Evolutionary conservation across 225 moss, liverwort and hornwort genomes (phyloP), one percentile per base, ranked within the genome.

Genomic region (Takakia lepidozioides): DNA sequence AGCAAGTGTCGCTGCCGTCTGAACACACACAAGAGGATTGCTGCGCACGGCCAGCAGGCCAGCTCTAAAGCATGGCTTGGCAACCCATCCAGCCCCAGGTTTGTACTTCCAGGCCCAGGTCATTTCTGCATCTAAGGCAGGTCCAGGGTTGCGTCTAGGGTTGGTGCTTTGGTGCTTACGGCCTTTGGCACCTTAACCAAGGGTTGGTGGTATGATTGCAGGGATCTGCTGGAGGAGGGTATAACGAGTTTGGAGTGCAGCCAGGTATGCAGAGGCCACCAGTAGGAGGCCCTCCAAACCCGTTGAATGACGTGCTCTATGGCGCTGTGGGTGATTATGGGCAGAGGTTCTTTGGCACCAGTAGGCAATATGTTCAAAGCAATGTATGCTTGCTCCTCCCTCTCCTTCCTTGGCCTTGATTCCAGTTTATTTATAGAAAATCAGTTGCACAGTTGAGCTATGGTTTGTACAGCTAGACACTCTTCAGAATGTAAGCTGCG

Each of bases 321-420:
- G 88, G 93, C 26, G 81, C 88, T 27, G 67, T 69, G 10, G 78
- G 88, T 25, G 93, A 85, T 10, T 52, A 88, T 19, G 53, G 86
- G 47, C 76, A 80, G 22, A 85, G 80, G 19, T 87, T 84, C 19
- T 65, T 98, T 59, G 91, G 95, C 3, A 73, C 69, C 47, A 80
- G 95, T 63, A 98, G 63, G 64, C 87, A 98, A 25, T 98, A 98
- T 65, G 82, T 98, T 59, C 95, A 98, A 56, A 98, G 95, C 73
- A 98, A 98, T 60, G 95, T 98, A 74, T 64, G 84, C 50, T 35
- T 35, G 10, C 42, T 30, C 18, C 34, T 47, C 25, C 4, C 26
- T 4, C 10, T 25, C 10, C 19, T 0, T 14, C 35, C 18, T 1
- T 11, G 2, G 15, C n/a, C 40, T 14, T 16, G 32, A 8, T 22